Conservation (phyloP, 495 filamentous ascomycete species). For the Xylaria intraflava region DNA sequence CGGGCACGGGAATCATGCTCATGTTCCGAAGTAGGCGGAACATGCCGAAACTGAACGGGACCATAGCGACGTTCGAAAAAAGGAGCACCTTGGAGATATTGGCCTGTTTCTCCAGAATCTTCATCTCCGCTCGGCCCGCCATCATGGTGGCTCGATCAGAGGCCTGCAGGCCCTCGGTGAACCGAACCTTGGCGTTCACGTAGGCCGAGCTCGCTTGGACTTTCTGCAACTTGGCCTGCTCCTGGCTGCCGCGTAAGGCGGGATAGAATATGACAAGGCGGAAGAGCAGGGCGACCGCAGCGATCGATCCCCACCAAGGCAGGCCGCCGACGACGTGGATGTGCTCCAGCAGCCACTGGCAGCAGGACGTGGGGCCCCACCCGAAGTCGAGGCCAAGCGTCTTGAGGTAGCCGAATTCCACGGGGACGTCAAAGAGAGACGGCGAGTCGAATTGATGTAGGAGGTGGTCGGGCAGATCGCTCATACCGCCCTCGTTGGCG, state of each 20-base stretch:
- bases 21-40: conserved; percentile 73
- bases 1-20: conserved; percentile 72
- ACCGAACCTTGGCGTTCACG: conserved; percentile 39
- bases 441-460: conserved; percentile 34
- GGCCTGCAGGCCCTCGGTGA: conserved; percentile 37
- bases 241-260: conserved; percentile 54
- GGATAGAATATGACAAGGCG: conserved; percentile 60
- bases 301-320: conserved; percentile 77
- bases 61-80: conserved; percentile 54
- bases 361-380: conserved; percentile 61
- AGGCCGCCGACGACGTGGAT: conserved; percentile 64
- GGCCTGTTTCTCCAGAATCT: conserved; percentile 39
- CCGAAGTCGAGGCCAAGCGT: conserved; percentile 79
- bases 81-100: conserved; percentile 44
- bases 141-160: conserved; percentile 40
- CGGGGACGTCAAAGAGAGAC: conserved; percentile 49
- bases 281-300: conserved; percentile 54
- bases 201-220: conserved; percentile 44
- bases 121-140: conserved; percentile 39
- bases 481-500: not conserved
- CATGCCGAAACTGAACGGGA: conserved; percentile 69
- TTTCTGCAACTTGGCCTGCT: conserved; percentile 47
- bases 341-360: conserved; percentile 74
- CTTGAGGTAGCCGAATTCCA: conserved; percentile 76
- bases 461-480: conserved; percentile 1